A percentile compares a stretch with the other conserved stretches of the same genome.
These are phyloP conservation scores for Epichloe glyceriae DNA, from an alignment of 2,329 filamentous ascomycete genomes.

Conservation along the genomic window DNA sequence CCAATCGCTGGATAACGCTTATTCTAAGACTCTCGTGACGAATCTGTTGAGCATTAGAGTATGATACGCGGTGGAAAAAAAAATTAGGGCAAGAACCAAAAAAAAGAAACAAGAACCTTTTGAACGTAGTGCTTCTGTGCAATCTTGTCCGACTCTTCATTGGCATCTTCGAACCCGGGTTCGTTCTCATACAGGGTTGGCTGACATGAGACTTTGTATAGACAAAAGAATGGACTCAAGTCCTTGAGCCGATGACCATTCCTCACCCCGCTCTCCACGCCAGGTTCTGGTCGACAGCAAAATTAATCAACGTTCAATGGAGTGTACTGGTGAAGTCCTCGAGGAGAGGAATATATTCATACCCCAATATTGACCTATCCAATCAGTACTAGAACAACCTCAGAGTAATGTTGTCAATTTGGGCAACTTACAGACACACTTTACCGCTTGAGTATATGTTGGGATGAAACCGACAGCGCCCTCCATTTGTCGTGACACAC, in stretches of 20 bases:
- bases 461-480: constrained; percentile 82
- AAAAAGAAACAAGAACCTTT: constrained; percentile 43
- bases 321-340: neutral
- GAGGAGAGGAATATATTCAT: constrained; percentile 16
- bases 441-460: constrained; percentile 90
- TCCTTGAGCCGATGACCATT: constrained; percentile 94
- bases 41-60: constrained; percentile 43
- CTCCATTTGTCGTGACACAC: constrained; percentile 77
- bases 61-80: neutral
- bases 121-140: constrained; percentile 62
- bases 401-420: neutral
- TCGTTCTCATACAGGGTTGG: constrained; percentile 94
- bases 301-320: neutral
- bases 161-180: constrained; percentile 75
- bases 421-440: constrained; percentile 65
- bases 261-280: constrained; percentile 77
- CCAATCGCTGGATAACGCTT: constrained; percentile 73
- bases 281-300: constrained; percentile 55
- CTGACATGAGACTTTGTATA: constrained; percentile 90
- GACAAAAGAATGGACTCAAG: constrained; percentile 89
- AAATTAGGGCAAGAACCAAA: neutral
- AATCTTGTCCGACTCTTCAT: constrained; percentile 54
- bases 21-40: constrained; percentile 81
- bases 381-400: neutral
- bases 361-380: constrained; percentile 72